Evolutionary conservation across 306 rosid genomes (phyloP).

Genomic region (Hippophae gyantsensis): DNA sequence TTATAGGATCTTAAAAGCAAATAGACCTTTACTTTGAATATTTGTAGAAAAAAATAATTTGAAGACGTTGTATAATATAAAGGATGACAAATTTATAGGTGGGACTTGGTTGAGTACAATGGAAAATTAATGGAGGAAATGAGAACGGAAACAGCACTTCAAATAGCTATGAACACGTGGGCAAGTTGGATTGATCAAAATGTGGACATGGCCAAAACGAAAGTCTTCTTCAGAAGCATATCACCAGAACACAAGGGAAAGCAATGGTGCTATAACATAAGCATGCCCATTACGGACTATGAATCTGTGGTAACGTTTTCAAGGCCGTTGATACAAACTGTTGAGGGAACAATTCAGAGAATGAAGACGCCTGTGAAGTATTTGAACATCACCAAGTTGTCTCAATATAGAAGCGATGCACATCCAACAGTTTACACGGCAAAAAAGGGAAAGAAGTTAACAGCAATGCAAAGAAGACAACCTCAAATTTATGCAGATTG

Average conservation of each 20-base stretch:
- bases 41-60: too few species aligned
- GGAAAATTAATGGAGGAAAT: constrained; percentile 20
- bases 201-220: constrained; percentile 25
- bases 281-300: constrained; percentile 15
- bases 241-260: constrained; percentile 41
- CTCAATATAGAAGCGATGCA: constrained; percentile 25
- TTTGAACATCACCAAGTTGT: constrained; percentile 34
- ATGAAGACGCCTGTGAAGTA: constrained; percentile 27
- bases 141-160: constrained; percentile 23
- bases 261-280: constrained; percentile 32
- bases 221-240: constrained; percentile 32
- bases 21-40: too few species aligned
- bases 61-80: neutral
- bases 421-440: constrained; percentile 21
- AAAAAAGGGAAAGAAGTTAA: constrained; percentile 14
- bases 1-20: too few species aligned
- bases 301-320: constrained; percentile 18
- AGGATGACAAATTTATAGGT: constrained; percentile 15
- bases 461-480: constrained; percentile 1
- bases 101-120: constrained; percentile 17
- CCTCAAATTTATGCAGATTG: constrained; percentile 22
- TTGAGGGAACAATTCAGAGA: constrained; percentile 22
- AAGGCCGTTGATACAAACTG: neutral
- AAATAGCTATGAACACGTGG: constrained; percentile 35
- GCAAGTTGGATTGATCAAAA: constrained; percentile 25